These are phyloP conservation scores for Candida ortonii DNA, from an alignment of 805 yeast genomes.

Conservation along the genomic window DNA sequence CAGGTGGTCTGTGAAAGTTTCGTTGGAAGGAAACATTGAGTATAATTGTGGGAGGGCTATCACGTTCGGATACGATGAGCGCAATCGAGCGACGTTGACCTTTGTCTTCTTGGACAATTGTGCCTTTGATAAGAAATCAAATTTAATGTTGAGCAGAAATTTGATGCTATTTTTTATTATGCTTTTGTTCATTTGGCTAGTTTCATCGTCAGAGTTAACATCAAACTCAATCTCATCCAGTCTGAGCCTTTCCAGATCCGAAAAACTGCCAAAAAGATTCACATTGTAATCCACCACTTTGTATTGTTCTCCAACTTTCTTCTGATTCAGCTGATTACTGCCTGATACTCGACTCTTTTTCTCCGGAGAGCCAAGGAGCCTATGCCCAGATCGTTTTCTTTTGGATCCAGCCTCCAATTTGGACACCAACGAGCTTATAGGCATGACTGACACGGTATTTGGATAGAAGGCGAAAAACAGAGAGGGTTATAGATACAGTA, in stretches of 20 bases:
- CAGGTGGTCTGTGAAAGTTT: constrained; percentile 50
- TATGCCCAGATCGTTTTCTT: neutral
- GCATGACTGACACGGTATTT: no score
- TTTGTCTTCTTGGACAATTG: constrained; percentile 22
- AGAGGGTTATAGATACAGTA: no score
- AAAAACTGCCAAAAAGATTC: constrained; percentile 13
- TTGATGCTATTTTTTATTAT: constrained; percentile 19
- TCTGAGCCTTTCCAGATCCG: constrained; percentile 10
- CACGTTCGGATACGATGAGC: constrained; percentile 35
- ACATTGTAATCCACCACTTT: constrained; percentile 15
- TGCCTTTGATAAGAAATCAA: constrained; percentile 23
- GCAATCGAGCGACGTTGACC: constrained; percentile 16
- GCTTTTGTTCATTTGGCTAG: constrained; percentile 14
- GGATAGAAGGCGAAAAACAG: no score
- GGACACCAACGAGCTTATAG: constrained; percentile 8
- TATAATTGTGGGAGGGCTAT: constrained; percentile 48
- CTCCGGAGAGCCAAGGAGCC: constrained; percentile 4
- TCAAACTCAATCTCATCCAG: constrained; percentile 10
- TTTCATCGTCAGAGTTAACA: constrained; percentile 14
- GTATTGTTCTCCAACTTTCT: constrained; percentile 10
- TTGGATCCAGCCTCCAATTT: constrained; percentile 10
- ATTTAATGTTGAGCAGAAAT: constrained; percentile 20
- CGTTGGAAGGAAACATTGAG: constrained; percentile 42
- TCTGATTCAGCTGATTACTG: neutral
- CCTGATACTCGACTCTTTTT: constrained; percentile 4